Evolutionary conservation across 345 rosid genomes (phyloP).

Genomic region (Jatropha curcas): DNA sequence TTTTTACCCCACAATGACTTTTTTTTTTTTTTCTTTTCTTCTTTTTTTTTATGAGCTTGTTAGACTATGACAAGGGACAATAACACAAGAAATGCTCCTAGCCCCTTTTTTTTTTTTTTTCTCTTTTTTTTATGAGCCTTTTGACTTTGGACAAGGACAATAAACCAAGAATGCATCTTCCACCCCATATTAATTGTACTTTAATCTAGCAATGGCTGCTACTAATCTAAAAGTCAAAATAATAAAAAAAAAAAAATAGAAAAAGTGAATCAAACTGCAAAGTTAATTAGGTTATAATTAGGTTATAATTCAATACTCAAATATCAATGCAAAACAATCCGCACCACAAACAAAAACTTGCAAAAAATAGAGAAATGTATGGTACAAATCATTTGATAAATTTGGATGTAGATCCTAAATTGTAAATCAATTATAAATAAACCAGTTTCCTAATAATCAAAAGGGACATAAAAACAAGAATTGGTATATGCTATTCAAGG

Average conservation of each 20-base stretch:
- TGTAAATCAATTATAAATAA: too few species aligned
- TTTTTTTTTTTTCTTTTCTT: background rate
- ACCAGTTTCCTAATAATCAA: background rate
- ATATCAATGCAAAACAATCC: background rate
- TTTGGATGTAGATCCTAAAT: background rate
- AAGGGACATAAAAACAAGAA: background rate
- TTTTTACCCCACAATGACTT: background rate
- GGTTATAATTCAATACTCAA: background rate
- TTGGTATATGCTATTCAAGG: background rate
- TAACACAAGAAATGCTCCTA: background rate
- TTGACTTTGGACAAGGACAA: conserved; percentile 11
- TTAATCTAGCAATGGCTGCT: conserved; percentile 8
- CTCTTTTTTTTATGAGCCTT: background rate
- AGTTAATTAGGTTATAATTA: too few species aligned
- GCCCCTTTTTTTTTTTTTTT: background rate
- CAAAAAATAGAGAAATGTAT: background rate
- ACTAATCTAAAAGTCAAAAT: background rate
- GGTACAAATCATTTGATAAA: background rate
- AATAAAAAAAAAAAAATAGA: background rate
- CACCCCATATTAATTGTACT: too few species aligned
- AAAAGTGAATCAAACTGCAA: too few species aligned
- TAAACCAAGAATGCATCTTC: background rate
- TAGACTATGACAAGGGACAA: conserved; percentile 6
- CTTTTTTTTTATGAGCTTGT: background rate
- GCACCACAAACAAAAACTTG: background rate